Percentiles rank a stretch among this genome's conserved stretches.
Evolutionary conservation across 2,329 filamentous ascomycete genomes (phyloP).

Genomic region (Apiospora sp.): DNA sequence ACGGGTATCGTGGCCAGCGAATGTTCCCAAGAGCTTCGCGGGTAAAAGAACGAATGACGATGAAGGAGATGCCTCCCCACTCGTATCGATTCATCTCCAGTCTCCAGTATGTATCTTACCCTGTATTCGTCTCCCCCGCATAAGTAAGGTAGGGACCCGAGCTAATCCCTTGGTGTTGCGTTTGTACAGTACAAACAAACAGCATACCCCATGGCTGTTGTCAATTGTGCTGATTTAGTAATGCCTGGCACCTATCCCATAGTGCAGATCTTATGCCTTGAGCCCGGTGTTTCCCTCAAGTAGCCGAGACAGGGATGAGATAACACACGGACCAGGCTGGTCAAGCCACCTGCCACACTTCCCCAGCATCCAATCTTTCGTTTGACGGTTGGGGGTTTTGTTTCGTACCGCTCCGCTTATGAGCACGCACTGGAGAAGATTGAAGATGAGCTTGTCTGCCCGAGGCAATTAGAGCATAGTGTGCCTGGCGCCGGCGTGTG

Average conservation of each 20-base stretch:
- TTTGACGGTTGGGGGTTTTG: not conserved
- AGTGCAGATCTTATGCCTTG: conserved; percentile 7
- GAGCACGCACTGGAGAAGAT: not conserved
- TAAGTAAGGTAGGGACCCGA: not conserved
- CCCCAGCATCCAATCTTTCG: not conserved
- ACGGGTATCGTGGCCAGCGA: not conserved
- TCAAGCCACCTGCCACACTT: not conserved
- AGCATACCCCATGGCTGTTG: not conserved
- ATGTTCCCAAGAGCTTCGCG: not conserved
- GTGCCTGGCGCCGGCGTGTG: not conserved
- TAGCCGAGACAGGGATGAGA: conserved; percentile 8
- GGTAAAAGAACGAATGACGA: not conserved
- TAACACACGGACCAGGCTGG: conserved; percentile 1
- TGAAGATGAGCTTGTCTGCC: not conserved
- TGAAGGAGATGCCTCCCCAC: not conserved
- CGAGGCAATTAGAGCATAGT: not conserved
- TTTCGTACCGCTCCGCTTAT: not conserved
- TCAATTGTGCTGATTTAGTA: not conserved
- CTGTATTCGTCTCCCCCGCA: not conserved
- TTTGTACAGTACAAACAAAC: not conserved
- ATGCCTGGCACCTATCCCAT: not conserved
- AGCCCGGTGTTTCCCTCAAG: conserved; percentile 18
- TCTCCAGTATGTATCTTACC: not conserved
- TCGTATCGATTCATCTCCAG: no score
- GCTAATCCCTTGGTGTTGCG: not conserved